Percentiles rank a stretch among this genome's conserved stretches.
These are phyloP conservation scores for Spergularia marina DNA, from an alignment of 148 eudicot species.

Conservation along the genomic window DNA sequence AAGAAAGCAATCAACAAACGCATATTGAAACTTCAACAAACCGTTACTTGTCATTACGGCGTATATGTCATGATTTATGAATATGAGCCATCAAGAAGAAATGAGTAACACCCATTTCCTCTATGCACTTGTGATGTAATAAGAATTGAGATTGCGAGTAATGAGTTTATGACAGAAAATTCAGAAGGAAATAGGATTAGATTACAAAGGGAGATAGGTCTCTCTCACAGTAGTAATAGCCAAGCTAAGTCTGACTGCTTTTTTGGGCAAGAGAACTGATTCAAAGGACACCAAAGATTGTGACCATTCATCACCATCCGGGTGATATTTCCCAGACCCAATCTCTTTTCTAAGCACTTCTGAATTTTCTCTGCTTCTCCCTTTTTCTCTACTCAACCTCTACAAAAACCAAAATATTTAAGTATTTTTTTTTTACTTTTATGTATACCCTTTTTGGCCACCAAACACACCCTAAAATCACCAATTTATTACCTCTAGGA, in stretches of 20 bases:
- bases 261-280: conserved; percentile 36
- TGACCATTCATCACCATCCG: conserved; percentile 37
- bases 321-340: conserved; percentile 34
- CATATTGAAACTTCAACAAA: too few relatives aligned
- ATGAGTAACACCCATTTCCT: too few relatives aligned
- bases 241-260: conserved; percentile 30
- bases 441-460: not conserved
- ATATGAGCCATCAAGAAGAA: too few relatives aligned
- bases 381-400: conserved; percentile 9
- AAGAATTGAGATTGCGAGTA: too few relatives aligned
- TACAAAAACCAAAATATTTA: not conserved
- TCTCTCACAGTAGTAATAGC: conserved; percentile 27
- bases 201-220: conserved; percentile 30
- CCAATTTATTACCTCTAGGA: not conserved
- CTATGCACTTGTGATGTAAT: too few relatives aligned
- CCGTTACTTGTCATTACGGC: too few relatives aligned
- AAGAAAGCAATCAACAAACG: too few relatives aligned
- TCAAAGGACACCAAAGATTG: conserved; percentile 34
- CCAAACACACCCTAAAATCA: not conserved
- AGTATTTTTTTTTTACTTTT: not conserved
- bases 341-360: conserved; percentile 23
- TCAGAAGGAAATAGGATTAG: not conserved
- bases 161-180: too few relatives aligned
- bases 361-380: conserved; percentile 12
- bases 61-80: too few relatives aligned